Evolutionary conservation across 1,139 yeast species (phyloP).

Genomic region (Sugiyamaella grinbergsii): DNA sequence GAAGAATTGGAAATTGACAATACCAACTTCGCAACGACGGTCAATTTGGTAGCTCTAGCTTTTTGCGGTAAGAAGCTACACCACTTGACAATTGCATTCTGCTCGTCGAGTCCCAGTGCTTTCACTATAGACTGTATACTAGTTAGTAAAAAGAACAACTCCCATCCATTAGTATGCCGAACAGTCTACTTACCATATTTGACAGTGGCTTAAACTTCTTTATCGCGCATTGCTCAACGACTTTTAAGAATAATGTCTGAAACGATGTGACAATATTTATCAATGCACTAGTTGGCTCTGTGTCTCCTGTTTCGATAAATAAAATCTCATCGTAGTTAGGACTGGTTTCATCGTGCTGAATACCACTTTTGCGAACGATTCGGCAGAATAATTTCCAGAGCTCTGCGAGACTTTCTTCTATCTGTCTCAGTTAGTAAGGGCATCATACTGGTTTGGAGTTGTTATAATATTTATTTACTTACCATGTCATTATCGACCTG

Average conservation of each 20-base stretch:
- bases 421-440: slow-evolving; percentile 9
- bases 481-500: slow-evolving; percentile 17
- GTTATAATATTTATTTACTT: too few relatives aligned
- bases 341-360: neutral
- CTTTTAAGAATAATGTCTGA: slow-evolving; percentile 14
- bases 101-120: slow-evolving; percentile 3
- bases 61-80: slow-evolving; percentile 5
- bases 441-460: neutral
- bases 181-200: slow-evolving; percentile 10
- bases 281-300: neutral
- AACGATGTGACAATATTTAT: slow-evolving; percentile 9
- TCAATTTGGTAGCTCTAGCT: neutral
- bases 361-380: neutral
- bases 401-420: slow-evolving; percentile 11
- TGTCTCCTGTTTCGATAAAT: slow-evolving; percentile 2
- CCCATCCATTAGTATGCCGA: neutral
- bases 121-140: slow-evolving; percentile 12
- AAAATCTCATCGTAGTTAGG: slow-evolving; percentile 11
- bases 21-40: slow-evolving; percentile 13
- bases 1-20: slow-evolving; percentile 15
- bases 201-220: slow-evolving; percentile 14
- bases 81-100: slow-evolving; percentile 10
- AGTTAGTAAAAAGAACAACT: slow-evolving; percentile 9
- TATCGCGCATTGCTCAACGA: slow-evolving; percentile 3
- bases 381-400: slow-evolving; percentile 2